Base-by-base conservation (phyloP, 2,329 filamentous ascomycete genomes). In the Daldinia eschscholtzii region DNA sequence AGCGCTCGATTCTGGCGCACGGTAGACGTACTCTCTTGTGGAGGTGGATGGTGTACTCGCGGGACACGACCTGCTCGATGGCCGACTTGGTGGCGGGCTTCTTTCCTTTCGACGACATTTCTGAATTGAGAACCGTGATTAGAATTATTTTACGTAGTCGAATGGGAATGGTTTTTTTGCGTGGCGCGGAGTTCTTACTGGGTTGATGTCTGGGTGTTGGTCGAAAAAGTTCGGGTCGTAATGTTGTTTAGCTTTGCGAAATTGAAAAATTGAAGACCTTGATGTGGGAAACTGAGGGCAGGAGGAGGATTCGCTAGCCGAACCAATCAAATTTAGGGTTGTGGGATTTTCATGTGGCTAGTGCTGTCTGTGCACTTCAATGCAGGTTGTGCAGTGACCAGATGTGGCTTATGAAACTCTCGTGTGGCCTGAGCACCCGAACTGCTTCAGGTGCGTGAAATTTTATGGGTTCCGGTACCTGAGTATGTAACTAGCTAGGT, bases 21-120 rank as follows among this genome's bases (percentile, higher is more conserved):
- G 61, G 64, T 66, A 68, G 83, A 92, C 92, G 84, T 94, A 97
- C 93, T 87, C 95, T 92, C 93, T 97, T 98, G 93, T 99, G 96
- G 80, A 99, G 88, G 91, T 99, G 95, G 88, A 99, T 98, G 86
- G 96, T 99, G 91, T 99, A 99, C 89, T 99, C 97, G 90, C 96
- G 93, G 81, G 96, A 92, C 85, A 99, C 95, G 83, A 99, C 97
- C 87, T 99, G 95, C 86, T 93, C 91, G 85, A 99, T 97, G 88
- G 97, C 97, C 85, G 93, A 97, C 86, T 92, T 92, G 88, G 91
- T 92, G 79, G 87, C 82, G 75, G 86, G 85, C 86, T 90, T 91
- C 86, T 89, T 88, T 79, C 83, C 81, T 81, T 85, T 88, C 65
- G 85, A 83, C 82, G 89, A 91, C 89, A 92, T 92, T 82, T 87